phyloP scores from a whole-genome alignment of 345 rosid genomes.

The Rhodamnia rubescens region DNA sequence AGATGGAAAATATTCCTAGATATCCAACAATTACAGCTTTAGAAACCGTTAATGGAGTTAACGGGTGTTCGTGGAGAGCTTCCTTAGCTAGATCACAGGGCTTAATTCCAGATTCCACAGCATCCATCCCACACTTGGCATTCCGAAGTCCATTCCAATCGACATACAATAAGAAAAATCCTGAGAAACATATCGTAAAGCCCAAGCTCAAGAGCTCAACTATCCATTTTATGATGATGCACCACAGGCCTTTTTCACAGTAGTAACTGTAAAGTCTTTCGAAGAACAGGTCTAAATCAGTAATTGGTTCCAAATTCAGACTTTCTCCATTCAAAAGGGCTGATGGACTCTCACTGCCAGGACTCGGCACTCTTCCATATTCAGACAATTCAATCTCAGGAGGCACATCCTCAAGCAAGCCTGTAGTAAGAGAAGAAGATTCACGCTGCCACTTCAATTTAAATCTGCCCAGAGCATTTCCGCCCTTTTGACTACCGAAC shows the following conservation, averaged over 20 bases:
- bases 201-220: constrained; percentile 87
- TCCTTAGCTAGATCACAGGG: constrained; percentile 96
- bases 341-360: constrained; percentile 96
- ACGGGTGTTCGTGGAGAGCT: constrained; percentile 82
- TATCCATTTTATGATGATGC: constrained; percentile 89
- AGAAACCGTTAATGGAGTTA: constrained; percentile 79
- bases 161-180: constrained; percentile 84
- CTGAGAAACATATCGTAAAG: constrained; percentile 89
- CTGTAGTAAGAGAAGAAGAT: constrained; percentile 61
- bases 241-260: constrained; percentile 94
- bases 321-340: constrained; percentile 93
- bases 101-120: constrained; percentile 90
- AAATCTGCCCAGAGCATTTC: constrained; percentile 48
- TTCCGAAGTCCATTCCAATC: constrained; percentile 98
- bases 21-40: constrained; percentile 82
- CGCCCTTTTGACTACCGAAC: constrained; percentile 61
- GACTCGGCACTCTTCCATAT: constrained; percentile 74
- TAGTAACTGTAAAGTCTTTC: constrained; percentile 90
- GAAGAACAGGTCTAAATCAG: constrained; percentile 89
- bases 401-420: constrained; percentile 71
- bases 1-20: constrained; percentile 68
- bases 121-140: constrained; percentile 99
- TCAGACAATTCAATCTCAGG: constrained; percentile 88
- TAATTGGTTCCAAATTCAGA: constrained; percentile 64
- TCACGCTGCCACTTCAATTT: constrained; percentile 65